Conservation (phyloP, 129 eudicot species). For the Escallonia rubra region DNA sequence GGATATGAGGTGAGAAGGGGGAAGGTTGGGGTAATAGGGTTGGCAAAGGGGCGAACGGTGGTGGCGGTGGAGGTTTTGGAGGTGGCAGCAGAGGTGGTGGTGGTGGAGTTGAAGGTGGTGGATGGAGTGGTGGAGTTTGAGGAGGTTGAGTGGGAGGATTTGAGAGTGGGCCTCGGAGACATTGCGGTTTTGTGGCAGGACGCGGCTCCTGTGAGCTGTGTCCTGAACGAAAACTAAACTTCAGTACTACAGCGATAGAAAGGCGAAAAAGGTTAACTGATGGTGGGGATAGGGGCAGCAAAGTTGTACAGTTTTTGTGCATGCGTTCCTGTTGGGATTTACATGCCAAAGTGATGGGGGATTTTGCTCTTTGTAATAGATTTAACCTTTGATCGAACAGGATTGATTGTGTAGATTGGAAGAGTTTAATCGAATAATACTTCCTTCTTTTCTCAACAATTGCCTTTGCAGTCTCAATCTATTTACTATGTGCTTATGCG, state of each 20-base stretch:
- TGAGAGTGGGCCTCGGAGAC: conserved; percentile 51
- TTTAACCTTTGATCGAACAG: not conserved
- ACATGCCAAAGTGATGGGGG: not conserved
- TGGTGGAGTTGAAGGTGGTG: conserved; percentile 65
- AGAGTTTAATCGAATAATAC: not conserved
- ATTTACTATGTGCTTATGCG: no score
- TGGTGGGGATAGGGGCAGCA: no score
- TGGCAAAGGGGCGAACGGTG: conserved; percentile 56
- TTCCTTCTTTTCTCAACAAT: not conserved
- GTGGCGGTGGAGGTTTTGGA: conserved; percentile 40
- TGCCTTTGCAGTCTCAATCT: not conserved
- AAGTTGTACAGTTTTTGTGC: not conserved
- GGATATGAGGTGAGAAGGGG: conserved; percentile 47
- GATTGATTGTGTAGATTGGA: not conserved
- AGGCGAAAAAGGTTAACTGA: no score
- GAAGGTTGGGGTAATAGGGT: conserved; percentile 34
- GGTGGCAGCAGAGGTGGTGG: conserved; percentile 55
- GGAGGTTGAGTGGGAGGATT: conserved; percentile 62
- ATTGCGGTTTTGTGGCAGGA: conserved; percentile 42
- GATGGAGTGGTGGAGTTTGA: conserved; percentile 44
- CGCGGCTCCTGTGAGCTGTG: conserved; percentile 2
- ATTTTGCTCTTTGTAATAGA: not conserved
- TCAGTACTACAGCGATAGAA: no score
- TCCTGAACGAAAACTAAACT: no score
- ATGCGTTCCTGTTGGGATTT: not conserved